Percentiles rank a stretch among this genome's conserved stretches.
Conservation (phyloP, 2,329 filamentous ascomycete genomes). For the Fusarium verrucosum region DNA sequence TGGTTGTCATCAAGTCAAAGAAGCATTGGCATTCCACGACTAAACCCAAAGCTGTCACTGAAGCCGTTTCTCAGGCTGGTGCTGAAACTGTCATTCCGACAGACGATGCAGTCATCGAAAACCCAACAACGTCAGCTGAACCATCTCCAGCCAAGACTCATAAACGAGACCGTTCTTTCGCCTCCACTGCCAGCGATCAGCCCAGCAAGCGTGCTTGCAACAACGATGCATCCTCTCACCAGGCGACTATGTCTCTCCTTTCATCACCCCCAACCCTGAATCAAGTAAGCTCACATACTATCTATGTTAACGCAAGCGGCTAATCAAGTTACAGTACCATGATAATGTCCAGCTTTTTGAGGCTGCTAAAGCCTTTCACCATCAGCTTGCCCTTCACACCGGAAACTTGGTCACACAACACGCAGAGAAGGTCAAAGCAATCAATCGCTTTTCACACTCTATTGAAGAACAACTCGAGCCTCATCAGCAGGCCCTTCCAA, state of each 20-base stretch:
- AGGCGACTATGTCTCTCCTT: background rate
- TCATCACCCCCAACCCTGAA: background rate
- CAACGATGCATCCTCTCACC: background rate
- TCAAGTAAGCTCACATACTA: background rate
- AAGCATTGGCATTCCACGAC: no score
- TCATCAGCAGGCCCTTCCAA: background rate
- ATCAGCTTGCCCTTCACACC: background rate
- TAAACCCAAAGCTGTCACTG: no score
- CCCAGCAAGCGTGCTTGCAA: background rate
- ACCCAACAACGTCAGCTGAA: background rate
- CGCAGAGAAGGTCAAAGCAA: background rate
- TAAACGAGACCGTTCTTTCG: conserved; percentile 3
- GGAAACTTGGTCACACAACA: background rate
- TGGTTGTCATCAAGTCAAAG: background rate
- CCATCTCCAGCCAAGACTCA: background rate
- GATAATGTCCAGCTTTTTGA: background rate
- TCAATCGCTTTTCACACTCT: background rate
- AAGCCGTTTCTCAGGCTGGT: background rate
- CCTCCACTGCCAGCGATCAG: background rate
- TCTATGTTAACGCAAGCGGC: background rate
- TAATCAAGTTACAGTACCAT: background rate
- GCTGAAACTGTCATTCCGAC: background rate
- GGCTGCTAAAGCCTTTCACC: background rate
- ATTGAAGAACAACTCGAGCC: background rate
- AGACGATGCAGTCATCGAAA: background rate